Base-by-base conservation (phyloP, 2,329 filamentous ascomycete genomes). In the Xylariaceae sp. region DNA sequence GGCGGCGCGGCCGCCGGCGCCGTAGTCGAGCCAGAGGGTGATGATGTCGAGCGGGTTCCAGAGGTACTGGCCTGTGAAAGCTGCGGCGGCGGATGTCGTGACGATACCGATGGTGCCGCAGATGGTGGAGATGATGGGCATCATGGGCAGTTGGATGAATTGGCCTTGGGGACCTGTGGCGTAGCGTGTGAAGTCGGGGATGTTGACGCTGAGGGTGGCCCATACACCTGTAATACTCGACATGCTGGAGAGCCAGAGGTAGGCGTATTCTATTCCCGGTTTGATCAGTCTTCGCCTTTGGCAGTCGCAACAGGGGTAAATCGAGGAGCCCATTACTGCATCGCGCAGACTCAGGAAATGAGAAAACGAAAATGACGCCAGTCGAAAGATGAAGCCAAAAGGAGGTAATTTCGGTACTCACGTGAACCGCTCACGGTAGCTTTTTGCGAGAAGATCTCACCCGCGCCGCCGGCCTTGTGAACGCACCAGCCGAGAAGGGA, bases 401-500 rank as follows among this genome's bases (percentile, higher is more conserved):
- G 23, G 23, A 30, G 4, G 23, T 5, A 5, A 30, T 5, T 4
- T 6, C 23, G 4, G 23, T 11, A 64, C 62, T 58, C 9, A 64
- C 62, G 13, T 15, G 75, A 75, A 0, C 81, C 81, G 15, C 55
- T 60, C 5, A 68, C 70, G 1, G 68, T 68, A 47, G 74, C 69
- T 9, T 56, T 60, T 35, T 72, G 69, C n/a, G 66, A 61, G 50
- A 74, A 76, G 39, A 76, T 73, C 23, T 73, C 72, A 18, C 74
- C 74, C 11, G 80, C 76, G n/a, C 80, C 80, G 17, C 81, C 80
- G 2, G 81, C 80, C 54, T 82, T 81, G 3, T 80, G 78, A 60
- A 88, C 78, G 3, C 80, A 80, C 84, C 85, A 88, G 51, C 84
- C 81, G 66, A 88, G 76, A 18, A 85, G 85, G 1, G 81, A 82